phyloP scores from a whole-genome alignment of 768 basidiomycete genomes.

The Suillus subluteus region DNA sequence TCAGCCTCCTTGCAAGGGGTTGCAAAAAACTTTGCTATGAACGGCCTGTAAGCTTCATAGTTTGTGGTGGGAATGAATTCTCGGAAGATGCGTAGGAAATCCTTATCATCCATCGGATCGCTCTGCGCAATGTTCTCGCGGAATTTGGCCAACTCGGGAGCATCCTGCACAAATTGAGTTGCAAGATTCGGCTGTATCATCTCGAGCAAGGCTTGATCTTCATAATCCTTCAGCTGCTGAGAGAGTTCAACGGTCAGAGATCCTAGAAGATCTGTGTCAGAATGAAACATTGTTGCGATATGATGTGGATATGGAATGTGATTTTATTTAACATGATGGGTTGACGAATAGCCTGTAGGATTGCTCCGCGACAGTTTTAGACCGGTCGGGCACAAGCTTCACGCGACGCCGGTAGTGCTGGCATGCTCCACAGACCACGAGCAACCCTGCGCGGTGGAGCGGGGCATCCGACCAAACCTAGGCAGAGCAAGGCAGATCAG shows the following conservation, averaged over 20 bases:
- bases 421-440: background rate
- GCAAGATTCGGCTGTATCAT: constrained; percentile 7
- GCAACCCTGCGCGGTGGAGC: background rate
- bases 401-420: background rate
- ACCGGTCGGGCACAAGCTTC: background rate
- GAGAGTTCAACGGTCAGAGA: constrained; percentile 7
- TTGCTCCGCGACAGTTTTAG: background rate
- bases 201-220: background rate
- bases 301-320: background rate
- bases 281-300: background rate
- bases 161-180: constrained; percentile 5
- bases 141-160: constrained; percentile 5
- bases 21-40: constrained; percentile 17
- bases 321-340: background rate
- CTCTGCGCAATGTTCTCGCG: background rate
- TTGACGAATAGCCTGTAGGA: background rate
- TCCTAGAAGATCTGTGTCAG: background rate
- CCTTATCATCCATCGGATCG: background rate
- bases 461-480: too few species aligned
- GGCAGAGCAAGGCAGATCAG: too few species aligned
- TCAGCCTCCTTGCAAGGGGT: constrained; percentile 15
- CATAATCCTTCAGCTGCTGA: constrained; percentile 4
- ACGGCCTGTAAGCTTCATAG: constrained; percentile 28
- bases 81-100: constrained; percentile 22
- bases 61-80: constrained; percentile 22